Conservation (phyloP, 1,139 yeast genomes). For the Saccharomyces hybrid region DNA sequence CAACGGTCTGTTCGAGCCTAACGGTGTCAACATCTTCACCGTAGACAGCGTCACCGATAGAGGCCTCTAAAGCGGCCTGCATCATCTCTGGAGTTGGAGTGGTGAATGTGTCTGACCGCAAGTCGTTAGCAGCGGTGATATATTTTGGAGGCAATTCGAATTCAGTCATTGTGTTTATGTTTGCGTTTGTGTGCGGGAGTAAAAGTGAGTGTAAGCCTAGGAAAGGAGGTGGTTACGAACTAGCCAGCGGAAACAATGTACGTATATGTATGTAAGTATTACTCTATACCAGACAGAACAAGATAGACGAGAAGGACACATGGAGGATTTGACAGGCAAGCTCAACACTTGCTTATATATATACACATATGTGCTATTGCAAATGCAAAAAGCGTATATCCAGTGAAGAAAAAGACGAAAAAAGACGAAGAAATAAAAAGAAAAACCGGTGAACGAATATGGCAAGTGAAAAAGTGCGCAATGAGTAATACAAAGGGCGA, state of each 20-base stretch:
- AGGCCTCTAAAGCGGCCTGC: constrained; percentile 48
- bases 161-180: constrained; percentile 10
- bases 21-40: constrained; percentile 70
- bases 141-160: constrained; percentile 29
- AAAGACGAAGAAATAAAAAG: background rate
- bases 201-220: background rate
- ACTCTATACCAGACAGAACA: background rate
- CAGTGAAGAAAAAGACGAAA: constrained; percentile 1
- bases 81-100: constrained; percentile 79
- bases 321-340: background rate
- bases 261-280: background rate
- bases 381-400: background rate
- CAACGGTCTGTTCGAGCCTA: constrained; percentile 57
- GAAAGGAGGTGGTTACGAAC: background rate
- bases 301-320: background rate
- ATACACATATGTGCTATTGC: background rate
- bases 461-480: background rate
- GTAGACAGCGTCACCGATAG: constrained; percentile 84
- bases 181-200: background rate
- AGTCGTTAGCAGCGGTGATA: constrained; percentile 42
- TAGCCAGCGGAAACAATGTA: background rate
- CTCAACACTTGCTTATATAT: background rate
- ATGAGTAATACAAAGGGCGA: background rate
- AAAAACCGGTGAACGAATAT: constrained; percentile 1
- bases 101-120: constrained; percentile 88